Percentiles rank a stretch among this genome's conserved stretches.
Evolutionary conservation across 129 eudicot genomes (phyloP).

Genomic region (Pseudognaphalium luteoalbum): DNA sequence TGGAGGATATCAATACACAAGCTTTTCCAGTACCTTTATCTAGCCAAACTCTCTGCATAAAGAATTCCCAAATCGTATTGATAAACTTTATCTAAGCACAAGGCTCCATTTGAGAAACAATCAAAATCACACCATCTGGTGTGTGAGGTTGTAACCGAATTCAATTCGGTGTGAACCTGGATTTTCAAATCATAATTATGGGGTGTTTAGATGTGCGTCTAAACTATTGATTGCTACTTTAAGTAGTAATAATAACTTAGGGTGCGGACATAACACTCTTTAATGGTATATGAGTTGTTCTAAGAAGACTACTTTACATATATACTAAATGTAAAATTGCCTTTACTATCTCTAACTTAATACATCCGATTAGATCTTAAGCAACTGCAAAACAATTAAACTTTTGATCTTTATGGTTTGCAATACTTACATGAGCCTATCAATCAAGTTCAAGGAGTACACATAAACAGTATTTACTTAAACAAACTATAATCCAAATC

Average conservation of each 20-base stretch:
- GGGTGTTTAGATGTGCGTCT: background rate
- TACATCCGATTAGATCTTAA: background rate
- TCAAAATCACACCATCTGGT: background rate
- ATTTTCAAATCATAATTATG: background rate
- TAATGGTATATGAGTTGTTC: background rate
- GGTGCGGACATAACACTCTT: background rate
- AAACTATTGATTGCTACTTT: background rate
- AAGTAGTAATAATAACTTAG: background rate
- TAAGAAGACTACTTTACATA: background rate
- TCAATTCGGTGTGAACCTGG: background rate
- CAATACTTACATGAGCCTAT: conserved; percentile 14
- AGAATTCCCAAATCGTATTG: conserved; percentile 4
- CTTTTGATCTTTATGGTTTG: conserved; percentile 1
- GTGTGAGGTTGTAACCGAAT: background rate
- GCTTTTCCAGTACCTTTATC: conserved; percentile 76
- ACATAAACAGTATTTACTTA: background rate
- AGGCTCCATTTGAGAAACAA: background rate
- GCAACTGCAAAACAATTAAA: conserved; percentile 4
- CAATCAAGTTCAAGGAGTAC: background rate
- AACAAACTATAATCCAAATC: background rate
- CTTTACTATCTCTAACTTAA: background rate
- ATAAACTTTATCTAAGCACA: conserved; percentile 22
- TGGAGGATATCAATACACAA: conserved; percentile 70
- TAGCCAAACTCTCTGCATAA: conserved; percentile 82
- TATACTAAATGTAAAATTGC: background rate